Percentiles rank a stretch among this genome's conserved stretches.
Conservation (phyloP, 345 rosid species). For the Excoecaria cochinchinensis region DNA sequence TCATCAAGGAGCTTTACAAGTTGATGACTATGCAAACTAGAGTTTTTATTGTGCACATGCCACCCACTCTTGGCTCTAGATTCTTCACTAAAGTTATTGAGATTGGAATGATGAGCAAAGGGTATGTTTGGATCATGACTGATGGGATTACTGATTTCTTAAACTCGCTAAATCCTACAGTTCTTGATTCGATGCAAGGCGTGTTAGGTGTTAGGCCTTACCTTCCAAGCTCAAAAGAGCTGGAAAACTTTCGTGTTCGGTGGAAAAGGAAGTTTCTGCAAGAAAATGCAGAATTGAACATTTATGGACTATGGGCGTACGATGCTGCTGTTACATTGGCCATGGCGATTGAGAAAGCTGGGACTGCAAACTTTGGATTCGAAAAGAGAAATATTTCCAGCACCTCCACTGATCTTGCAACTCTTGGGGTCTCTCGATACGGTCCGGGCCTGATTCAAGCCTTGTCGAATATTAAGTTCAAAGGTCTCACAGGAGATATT, state of each 20-base stretch:
- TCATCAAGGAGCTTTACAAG: conserved; percentile 36
- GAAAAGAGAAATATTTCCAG: conserved; percentile 7
- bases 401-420: conserved; percentile 6
- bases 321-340: conserved; percentile 46
- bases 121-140: conserved; percentile 55
- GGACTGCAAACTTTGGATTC: conserved; percentile 5
- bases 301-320: conserved; percentile 40
- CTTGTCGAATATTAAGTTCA: conserved; percentile 25
- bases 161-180: neutral
- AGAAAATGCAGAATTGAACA: conserved; percentile 19
- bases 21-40: conserved; percentile 56
- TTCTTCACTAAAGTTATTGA: conserved; percentile 40
- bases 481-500: conserved; percentile 39
- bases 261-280: conserved; percentile 32
- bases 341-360: conserved; percentile 33
- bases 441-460: conserved; percentile 27
- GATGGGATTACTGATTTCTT: conserved; percentile 26
- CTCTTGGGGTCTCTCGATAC: conserved; percentile 20
- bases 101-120: conserved; percentile 56
- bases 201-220: conserved; percentile 37
- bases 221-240: conserved; percentile 16
- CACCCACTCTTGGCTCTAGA: conserved; percentile 27
- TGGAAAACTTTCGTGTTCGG: conserved; percentile 20
- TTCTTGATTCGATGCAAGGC: conserved; percentile 40
- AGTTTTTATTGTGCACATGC: conserved; percentile 55